Evolutionary conservation across 1,284 basidiomycete species (phyloP), one percentile per base, ranked within the genome.

Genomic region (Lentinus polychrous): DNA sequence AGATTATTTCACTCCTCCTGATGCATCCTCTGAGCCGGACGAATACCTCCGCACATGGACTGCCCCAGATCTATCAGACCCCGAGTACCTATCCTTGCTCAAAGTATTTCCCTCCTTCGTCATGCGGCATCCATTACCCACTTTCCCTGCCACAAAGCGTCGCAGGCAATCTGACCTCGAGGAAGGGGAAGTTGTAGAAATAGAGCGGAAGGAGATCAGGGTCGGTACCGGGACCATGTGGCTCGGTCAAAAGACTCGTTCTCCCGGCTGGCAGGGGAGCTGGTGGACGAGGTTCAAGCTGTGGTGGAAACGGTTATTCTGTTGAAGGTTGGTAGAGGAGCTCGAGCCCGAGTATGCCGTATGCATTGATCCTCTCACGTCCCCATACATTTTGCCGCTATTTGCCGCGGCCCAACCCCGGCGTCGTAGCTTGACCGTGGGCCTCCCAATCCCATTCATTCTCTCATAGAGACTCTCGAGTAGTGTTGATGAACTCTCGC

Each of bases 151-250:
- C 8, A 32, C 55, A 18, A 59, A 64, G 35, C 55, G 61, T 49
- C 62, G 66, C 43, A 64, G 66, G 24, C 66, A 61, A 33, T 56
- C 65, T 42, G 83, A 87, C 59, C 65, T 83, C 32, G 85, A 86
- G 63, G 82, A 83, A 58, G 83, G 78, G 24, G 75, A 75, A 50
- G 76, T 76, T 46, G 72, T 74, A 44, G 66, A 69, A 32, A 64
- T 60, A n/a, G 74, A 76, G 52, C 69, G 67, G 52, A 74, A 73
- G 49, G 73, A 73, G 36, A 73, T 89, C 50, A 76, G 72, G 33
- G 76, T 80, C 59, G 86, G 86, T 17, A 89, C 86, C 22, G 86
- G 86, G 11, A 71, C 70, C 39, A 82, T 89, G 74, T 84, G 81
- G 78, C 63, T 86, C 32, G 78, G 83, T 48, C 58, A 71, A 32